A percentile compares a stretch with the other conserved stretches of the same genome.
Conservation (phyloP, 2,329 filamentous ascomycete genomes). For the Coniella vitis region DNA sequence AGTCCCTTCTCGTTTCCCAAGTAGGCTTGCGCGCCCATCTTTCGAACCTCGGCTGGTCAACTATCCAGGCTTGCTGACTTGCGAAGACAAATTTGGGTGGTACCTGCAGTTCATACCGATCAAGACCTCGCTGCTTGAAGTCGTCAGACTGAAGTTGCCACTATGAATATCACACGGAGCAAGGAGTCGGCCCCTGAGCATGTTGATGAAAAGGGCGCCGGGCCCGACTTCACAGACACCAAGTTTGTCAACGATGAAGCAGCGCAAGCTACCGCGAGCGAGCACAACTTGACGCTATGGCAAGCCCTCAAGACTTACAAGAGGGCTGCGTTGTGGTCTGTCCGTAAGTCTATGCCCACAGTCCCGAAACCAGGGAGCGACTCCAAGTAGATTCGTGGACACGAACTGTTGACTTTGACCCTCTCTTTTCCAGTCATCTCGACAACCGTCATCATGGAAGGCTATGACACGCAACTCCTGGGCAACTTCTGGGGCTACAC, state of each 20-base stretch:
- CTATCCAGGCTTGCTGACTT: too few species aligned
- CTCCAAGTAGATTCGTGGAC: neutral
- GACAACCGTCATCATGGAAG: constrained; percentile 44
- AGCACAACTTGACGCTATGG: constrained; percentile 29
- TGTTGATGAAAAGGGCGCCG: constrained; percentile 22
- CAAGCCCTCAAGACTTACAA: constrained; percentile 34
- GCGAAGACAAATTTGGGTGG: too few species aligned
- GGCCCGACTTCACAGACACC: constrained; percentile 24
- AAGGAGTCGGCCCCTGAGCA: constrained; percentile 12
- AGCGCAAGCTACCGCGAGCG: constrained; percentile 28
- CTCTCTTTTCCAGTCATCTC: constrained; percentile 29
- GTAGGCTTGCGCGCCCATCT: too few species aligned
- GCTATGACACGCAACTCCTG: constrained; percentile 42
- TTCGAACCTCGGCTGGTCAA: too few species aligned
- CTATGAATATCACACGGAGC: constrained; percentile 14
- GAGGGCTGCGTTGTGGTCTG: constrained; percentile 33
- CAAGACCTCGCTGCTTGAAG: neutral
- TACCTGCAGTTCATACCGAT: too few species aligned
- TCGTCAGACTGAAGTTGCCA: neutral
- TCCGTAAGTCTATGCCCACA: constrained; percentile 28
- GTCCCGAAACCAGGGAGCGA: neutral
- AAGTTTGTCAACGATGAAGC: constrained; percentile 32
- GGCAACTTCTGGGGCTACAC: constrained; percentile 39
- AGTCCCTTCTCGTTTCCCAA: too few species aligned
- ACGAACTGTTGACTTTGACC: neutral